A percentile compares a stretch with the other conserved stretches of the same genome.
Evolutionary conservation across 2,329 filamentous ascomycete genomes (phyloP).

Genomic region (Pestalotiopsis sp.): DNA sequence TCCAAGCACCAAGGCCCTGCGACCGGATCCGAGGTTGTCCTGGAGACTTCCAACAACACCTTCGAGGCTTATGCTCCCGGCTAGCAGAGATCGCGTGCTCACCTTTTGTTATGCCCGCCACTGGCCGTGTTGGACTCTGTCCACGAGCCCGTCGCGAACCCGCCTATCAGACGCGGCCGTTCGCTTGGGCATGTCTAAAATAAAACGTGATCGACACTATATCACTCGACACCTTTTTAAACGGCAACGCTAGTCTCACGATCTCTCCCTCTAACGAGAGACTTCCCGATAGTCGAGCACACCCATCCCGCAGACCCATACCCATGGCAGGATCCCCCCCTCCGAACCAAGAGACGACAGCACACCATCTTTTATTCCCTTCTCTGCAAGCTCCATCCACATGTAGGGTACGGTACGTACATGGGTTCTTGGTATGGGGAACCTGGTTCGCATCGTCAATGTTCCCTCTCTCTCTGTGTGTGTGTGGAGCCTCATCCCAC

Average conservation of each 20-base stretch:
- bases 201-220: constrained; percentile 6
- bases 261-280: neutral
- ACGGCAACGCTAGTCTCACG: neutral
- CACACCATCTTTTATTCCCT: neutral
- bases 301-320: neutral
- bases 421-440: constrained; percentile 6
- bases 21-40: neutral
- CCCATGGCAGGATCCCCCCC: neutral
- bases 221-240: neutral
- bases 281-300: neutral
- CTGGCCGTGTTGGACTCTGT: neutral
- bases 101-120: neutral
- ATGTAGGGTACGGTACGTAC: neutral
- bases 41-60: neutral
- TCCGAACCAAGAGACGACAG: neutral
- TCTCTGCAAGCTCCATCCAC: neutral
- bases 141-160: neutral
- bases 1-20: neutral
- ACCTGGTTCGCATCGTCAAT: constrained; percentile 1
- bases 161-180: constrained; percentile 1
- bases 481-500: constrained; percentile 9
- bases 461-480: neutral
- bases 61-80: neutral
- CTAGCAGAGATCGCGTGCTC: neutral
- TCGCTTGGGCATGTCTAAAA: neutral